Conservation (phyloP, 768 basidiomycete species). For the Lactarius pseudohatsudake region DNA sequence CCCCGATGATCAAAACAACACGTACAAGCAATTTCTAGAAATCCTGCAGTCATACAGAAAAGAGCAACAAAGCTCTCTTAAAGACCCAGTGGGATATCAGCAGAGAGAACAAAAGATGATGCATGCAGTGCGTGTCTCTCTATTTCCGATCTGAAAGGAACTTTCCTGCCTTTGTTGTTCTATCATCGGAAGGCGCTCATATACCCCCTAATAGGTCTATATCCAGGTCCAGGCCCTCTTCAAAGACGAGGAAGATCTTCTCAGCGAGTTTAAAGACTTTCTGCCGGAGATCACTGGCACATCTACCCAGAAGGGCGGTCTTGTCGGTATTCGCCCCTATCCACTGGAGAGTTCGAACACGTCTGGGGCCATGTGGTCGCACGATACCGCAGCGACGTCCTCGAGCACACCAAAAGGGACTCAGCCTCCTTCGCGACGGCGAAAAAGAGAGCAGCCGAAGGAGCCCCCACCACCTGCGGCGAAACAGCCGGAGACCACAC, state of each 20-base stretch:
- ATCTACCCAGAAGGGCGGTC: constrained; percentile 41
- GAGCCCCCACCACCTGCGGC: constrained; percentile 40
- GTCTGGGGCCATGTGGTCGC: constrained; percentile 31
- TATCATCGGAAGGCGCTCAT: constrained; percentile 1
- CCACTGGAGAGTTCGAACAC: constrained; percentile 40
- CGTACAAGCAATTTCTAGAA: constrained; percentile 85
- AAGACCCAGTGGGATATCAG: constrained; percentile 35
- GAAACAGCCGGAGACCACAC: constrained; percentile 17
- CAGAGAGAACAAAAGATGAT: constrained; percentile 53
- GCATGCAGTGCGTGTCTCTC: constrained; percentile 58
- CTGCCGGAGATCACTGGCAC: constrained; percentile 62
- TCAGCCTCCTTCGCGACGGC: constrained; percentile 41
- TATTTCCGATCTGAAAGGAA: constrained; percentile 6
- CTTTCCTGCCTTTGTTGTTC: not conserved
- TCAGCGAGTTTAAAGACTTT: constrained; percentile 81
- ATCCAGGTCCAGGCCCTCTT: constrained; percentile 79
- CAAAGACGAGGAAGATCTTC: constrained; percentile 75
- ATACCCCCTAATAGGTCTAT: constrained; percentile 65
- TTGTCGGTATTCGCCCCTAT: constrained; percentile 53
- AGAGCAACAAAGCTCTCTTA: constrained; percentile 50
- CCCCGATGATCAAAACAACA: constrained; percentile 80
- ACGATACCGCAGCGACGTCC: constrained; percentile 19
- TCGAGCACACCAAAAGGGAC: constrained; percentile 25
- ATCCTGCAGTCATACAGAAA: constrained; percentile 87
- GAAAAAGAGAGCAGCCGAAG: constrained; percentile 51